These are phyloP conservation scores for Fraxinus quadrangulata DNA, from an alignment of 257 asterid species.

Conservation along the genomic window DNA sequence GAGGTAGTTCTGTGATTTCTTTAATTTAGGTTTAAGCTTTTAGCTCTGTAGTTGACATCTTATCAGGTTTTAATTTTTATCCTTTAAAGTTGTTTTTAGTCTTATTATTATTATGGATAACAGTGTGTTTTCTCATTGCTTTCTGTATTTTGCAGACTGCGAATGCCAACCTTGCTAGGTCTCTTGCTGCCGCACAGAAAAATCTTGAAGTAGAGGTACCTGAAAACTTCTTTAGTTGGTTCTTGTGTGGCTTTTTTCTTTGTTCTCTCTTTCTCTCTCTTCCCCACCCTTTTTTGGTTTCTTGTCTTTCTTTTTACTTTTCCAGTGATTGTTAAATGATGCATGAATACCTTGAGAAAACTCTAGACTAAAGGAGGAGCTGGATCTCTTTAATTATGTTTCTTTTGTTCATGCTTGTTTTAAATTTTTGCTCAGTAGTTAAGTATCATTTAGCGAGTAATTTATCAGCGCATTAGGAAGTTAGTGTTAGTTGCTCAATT, in stretches of 20 bases:
- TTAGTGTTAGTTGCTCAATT: background rate
- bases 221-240: slow-evolving; percentile 21
- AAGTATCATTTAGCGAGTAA: background rate
- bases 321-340: slow-evolving; percentile 18
- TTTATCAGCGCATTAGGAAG: slow-evolving; percentile 7
- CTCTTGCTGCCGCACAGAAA: slow-evolving; percentile 79
- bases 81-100: background rate
- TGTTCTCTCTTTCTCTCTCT: background rate
- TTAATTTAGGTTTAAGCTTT: slow-evolving; percentile 19
- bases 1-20: slow-evolving; percentile 54
- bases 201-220: slow-evolving; percentile 84
- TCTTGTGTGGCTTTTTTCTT: background rate
- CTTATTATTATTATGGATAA: slow-evolving; percentile 1
- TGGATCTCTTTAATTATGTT: slow-evolving; percentile 5
- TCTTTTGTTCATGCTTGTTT: slow-evolving; percentile 6
- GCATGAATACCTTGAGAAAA: slow-evolving; percentile 22
- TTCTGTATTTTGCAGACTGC: slow-evolving; percentile 56
- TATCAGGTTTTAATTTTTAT: background rate
- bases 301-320: background rate
- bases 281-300: background rate
- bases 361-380: slow-evolving; percentile 1
- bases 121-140: slow-evolving; percentile 2
- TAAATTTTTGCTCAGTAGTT: slow-evolving; percentile 15
- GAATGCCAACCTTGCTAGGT: slow-evolving; percentile 88
- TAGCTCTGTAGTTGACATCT: slow-evolving; percentile 10